phyloP scores from a whole-genome alignment of 2,329 filamentous ascomycete species.

The Cercospora sesami region DNA sequence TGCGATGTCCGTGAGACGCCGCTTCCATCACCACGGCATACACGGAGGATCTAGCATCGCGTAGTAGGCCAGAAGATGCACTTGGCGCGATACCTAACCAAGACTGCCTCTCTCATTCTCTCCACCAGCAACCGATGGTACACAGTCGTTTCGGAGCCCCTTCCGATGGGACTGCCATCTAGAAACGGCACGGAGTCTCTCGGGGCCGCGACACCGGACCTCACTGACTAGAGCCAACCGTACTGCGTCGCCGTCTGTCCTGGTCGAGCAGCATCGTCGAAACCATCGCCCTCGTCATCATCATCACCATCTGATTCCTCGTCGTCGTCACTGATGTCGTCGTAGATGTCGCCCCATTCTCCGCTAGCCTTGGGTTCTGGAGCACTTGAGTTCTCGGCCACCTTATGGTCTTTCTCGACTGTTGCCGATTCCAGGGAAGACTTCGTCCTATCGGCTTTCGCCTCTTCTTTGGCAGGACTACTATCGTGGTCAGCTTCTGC shows the following conservation, averaged over 20 bases:
- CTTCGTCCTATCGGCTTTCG: not conserved
- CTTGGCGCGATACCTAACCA: not conserved
- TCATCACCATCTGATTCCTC: not conserved
- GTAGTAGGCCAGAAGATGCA: not conserved
- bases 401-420: not conserved
- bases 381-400: not conserved
- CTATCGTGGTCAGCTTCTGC: not conserved
- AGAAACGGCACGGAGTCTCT: not conserved
- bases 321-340: not conserved
- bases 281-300: not conserved
- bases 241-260: conserved; percentile 4
- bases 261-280: not conserved
- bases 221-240: not conserved
- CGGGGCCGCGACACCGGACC: not conserved
- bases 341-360: not conserved
- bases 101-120: no score
- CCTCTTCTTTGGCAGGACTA: not conserved
- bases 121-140: no score
- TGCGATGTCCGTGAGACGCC: not conserved
- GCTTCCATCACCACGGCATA: no score
- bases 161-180: not conserved
- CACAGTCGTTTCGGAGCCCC: no score
- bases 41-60: no score
- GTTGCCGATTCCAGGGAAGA: not conserved
- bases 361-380: not conserved